Conservation (phyloP, 495 filamentous ascomycete genomes). For the Eremomyces bilateralis region DNA sequence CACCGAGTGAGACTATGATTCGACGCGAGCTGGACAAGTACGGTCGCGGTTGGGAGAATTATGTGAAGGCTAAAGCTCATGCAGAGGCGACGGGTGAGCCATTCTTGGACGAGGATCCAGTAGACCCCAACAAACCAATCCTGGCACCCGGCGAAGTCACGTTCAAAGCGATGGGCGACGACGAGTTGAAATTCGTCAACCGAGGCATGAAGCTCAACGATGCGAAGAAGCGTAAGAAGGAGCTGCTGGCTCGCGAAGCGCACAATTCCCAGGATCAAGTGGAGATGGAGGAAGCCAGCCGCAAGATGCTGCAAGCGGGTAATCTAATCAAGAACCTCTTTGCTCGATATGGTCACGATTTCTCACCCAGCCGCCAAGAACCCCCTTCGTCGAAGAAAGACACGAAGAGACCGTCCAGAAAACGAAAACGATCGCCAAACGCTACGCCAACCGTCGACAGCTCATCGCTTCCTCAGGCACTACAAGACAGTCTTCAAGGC, state of each 20-base stretch:
- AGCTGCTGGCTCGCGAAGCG: constrained; percentile 45
- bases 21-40: constrained; percentile 58
- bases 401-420: constrained; percentile 8
- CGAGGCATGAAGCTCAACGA: constrained; percentile 82
- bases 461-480: no score
- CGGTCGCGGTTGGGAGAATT: constrained; percentile 57
- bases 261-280: constrained; percentile 21
- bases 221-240: constrained; percentile 75
- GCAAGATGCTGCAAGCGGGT: constrained; percentile 23
- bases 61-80: constrained; percentile 41
- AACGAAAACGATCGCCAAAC: constrained; percentile 3
- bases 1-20: constrained; percentile 91
- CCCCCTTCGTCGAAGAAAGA: no score
- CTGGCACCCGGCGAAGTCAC: constrained; percentile 28
- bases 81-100: constrained; percentile 44
- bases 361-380: no score
- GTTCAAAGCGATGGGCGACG: constrained; percentile 22
- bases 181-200: constrained; percentile 45
- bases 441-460: no score
- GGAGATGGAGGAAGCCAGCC: constrained; percentile 38
- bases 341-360: no score
- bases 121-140: constrained; percentile 16
- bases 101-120: constrained; percentile 27
- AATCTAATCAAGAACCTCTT: constrained; percentile 9
- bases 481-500: no score